phyloP scores from a whole-genome alignment of 176 grass and related monocot genomes.

The Ensete glaucum region DNA sequence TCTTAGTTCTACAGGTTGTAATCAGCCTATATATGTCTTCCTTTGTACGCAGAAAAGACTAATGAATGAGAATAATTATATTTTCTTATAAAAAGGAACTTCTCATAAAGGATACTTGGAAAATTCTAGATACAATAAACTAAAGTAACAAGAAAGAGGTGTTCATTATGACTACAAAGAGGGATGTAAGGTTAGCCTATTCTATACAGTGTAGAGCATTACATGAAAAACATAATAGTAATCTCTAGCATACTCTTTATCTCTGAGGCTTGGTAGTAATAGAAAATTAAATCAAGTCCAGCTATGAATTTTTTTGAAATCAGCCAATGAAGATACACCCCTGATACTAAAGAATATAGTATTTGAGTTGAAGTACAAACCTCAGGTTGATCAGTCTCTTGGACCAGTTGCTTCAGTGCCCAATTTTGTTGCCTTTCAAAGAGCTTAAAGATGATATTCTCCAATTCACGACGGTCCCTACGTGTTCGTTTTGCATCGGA shows the following conservation, averaged over 20 bases:
- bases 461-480: conserved; percentile 67
- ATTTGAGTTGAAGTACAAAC: conserved; percentile 25
- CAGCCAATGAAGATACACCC: background rate
- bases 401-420: conserved; percentile 79
- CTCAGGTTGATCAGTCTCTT: conserved; percentile 95
- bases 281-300: background rate
- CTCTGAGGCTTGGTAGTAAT: background rate
- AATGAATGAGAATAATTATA: no score
- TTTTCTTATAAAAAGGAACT: no score
- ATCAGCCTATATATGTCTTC: no score
- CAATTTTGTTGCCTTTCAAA: conserved; percentile 90
- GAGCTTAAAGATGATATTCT: conserved; percentile 94
- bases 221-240: background rate
- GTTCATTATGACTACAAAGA: no score
- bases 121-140: no score
- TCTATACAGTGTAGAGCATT: background rate
- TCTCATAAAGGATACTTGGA: no score
- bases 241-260: background rate
- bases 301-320: background rate
- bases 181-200: no score
- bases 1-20: no score
- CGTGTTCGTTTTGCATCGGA: conserved; percentile 82
- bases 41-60: no score
- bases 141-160: no score
- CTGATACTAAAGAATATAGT: background rate